These are phyloP conservation scores for Hysterium pulicare DNA, from an alignment of 2,329 filamentous ascomycete species.

Conservation along the genomic window DNA sequence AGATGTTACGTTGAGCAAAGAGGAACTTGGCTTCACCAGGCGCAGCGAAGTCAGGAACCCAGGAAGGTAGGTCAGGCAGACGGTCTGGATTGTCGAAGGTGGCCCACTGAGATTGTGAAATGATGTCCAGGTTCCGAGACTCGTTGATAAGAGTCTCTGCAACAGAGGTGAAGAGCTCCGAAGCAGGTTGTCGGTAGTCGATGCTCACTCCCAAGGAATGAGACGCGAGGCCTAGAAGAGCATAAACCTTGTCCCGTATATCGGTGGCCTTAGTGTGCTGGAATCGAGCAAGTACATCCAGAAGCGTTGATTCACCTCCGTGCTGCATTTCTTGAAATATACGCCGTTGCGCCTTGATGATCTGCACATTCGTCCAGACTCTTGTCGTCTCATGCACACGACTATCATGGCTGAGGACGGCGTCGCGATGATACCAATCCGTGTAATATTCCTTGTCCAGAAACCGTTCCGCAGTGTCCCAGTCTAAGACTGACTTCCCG, in stretches of 20 bases:
- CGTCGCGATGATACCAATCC: background rate
- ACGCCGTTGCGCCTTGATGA: constrained; percentile 2
- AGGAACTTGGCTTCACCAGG: background rate
- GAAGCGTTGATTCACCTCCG: background rate
- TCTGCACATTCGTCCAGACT: background rate
- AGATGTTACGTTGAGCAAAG: constrained; percentile 6
- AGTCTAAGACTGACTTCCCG: background rate
- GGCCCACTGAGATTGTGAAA: constrained; percentile 3
- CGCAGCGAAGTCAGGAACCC: constrained; percentile 4
- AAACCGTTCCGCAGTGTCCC: constrained; percentile 2
- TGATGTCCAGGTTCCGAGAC: constrained; percentile 6
- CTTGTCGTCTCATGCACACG: too few species aligned
- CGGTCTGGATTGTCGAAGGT: background rate
- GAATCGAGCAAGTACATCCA: constrained; percentile 6
- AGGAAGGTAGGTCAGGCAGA: background rate
- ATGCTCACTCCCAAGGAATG: constrained; percentile 1
- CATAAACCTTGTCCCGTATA: constrained; percentile 4
- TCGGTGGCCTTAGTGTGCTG: constrained; percentile 3
- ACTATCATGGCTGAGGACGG: background rate
- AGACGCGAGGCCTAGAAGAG: constrained; percentile 2
- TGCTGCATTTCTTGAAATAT: background rate
- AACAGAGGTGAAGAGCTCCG: background rate
- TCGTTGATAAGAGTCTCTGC: constrained; percentile 1
- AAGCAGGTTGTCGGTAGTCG: constrained; percentile 2
- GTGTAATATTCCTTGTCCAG: constrained; percentile 4